Base-by-base conservation (phyloP, 2,329 filamentous ascomycete species). In the Alternaria angustiovoidea region DNA sequence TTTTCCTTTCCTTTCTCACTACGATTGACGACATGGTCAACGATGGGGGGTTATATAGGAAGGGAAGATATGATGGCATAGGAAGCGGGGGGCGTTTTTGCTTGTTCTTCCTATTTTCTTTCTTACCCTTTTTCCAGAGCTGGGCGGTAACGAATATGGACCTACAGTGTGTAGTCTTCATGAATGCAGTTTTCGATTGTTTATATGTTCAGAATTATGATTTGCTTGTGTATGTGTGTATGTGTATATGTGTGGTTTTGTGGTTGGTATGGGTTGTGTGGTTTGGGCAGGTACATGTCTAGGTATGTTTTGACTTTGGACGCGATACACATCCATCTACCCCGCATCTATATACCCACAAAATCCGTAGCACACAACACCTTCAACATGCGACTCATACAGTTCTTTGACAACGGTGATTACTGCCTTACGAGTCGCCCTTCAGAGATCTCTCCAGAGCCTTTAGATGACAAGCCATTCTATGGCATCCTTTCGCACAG, bases 1-100 rank as follows among this genome's bases (percentile, higher is more conserved):
- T 55, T 52, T 26, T 55, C 47, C 38, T 49, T 55, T 61, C 51
- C 28, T 30, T 46, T 53, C 38, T 12, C 38, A 32, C 43, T 42
- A 59, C 38, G 51, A 57, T 55, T 64, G 47, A 62, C 47, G 51
- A 64, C 36, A 38, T 43, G 54, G 47, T 59, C 51, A 61, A 42
- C 30, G 47, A 24, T 30, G 28, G 11, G 28, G 28, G 28, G 28
- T 1, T 30, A 30, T 36, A 54, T 51, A 57, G 53, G 61, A 60
- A 44, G 57, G 36, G 28, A 1, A 26, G 24, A 61, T 22, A 48
- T 59, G 43, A 61, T 54, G 53, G 53, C 48, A 56, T 61, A 16
- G 48, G 22, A 26, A 26, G 57, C 11, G 28, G 28, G 11, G 11
- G 28, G 57, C 51, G 52, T 60, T 57, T 57, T 44, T 54, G 61